phyloP scores from a whole-genome alignment of 257 asterid genomes.

The Henckelia pumila region DNA sequence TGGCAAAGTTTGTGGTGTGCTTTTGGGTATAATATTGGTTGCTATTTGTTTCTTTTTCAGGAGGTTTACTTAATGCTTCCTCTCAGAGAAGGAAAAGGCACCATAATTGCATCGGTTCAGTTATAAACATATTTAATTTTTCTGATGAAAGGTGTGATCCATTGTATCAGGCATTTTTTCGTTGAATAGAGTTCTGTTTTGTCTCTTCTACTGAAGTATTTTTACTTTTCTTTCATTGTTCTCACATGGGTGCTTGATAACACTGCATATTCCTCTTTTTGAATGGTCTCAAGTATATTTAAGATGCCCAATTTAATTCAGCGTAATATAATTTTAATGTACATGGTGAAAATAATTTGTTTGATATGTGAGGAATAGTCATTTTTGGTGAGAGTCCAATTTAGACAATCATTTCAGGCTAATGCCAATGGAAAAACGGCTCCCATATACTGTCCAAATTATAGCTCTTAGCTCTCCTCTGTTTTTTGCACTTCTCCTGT shows the following conservation, averaged over 20 bases:
- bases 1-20: constrained; percentile 10
- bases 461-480: constrained; percentile 4
- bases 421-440: neutral
- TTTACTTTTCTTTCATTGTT: neutral
- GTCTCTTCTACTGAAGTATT: neutral
- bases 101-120: constrained; percentile 63
- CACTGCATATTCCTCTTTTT: neutral
- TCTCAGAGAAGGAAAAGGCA: constrained; percentile 40
- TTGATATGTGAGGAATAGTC: neutral
- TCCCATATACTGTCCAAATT: neutral
- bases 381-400: neutral
- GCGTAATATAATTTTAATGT: too few species aligned
- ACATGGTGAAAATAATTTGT: neutral
- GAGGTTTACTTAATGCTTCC: constrained; percentile 36
- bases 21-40: constrained; percentile 20
- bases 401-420: neutral
- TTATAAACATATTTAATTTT: constrained; percentile 48
- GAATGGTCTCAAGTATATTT: neutral
- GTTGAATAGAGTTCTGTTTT: constrained; percentile 5
- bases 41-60: constrained; percentile 39
- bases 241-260: neutral
- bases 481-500: constrained; percentile 4
- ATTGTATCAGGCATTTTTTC: neutral
- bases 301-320: neutral
- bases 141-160: constrained; percentile 52